phyloP scores from a whole-genome alignment of 306 rosid species.

The Aeschynomene evenia region DNA sequence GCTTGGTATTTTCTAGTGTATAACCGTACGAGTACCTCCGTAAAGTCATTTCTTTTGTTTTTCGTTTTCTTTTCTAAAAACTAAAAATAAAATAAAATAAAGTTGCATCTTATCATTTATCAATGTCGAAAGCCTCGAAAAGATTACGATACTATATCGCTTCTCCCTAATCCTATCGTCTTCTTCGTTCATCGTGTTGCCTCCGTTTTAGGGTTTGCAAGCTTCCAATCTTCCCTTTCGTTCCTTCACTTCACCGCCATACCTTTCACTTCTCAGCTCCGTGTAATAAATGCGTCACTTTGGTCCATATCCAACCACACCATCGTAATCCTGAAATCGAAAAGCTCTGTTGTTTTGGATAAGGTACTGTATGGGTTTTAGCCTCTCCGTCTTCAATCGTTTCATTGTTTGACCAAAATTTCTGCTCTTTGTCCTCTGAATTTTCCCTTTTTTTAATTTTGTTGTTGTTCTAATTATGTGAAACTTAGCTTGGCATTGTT shows the following conservation, averaged over 20 bases:
- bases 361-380: slow-evolving; percentile 3
- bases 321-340: background rate
- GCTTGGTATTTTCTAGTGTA: too few species aligned
- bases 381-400: background rate
- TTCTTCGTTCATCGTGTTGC: background rate
- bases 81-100: background rate
- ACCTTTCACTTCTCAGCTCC: background rate
- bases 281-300: background rate
- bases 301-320: background rate
- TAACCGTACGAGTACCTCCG: background rate
- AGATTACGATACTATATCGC: slow-evolving; percentile 5
- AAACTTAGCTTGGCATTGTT: background rate
- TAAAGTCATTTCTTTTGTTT: background rate
- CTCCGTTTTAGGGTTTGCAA: background rate
- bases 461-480: background rate
- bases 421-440: background rate
- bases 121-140: background rate
- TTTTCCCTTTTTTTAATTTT: background rate
- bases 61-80: too few species aligned
- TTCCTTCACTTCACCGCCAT: background rate
- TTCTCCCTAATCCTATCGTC: background rate
- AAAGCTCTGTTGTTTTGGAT: too few species aligned
- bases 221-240: background rate
- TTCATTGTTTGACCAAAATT: background rate
- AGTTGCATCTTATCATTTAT: background rate